Conservation (phyloP, 1,139 yeast species). For the Diutina siamensis region DNA sequence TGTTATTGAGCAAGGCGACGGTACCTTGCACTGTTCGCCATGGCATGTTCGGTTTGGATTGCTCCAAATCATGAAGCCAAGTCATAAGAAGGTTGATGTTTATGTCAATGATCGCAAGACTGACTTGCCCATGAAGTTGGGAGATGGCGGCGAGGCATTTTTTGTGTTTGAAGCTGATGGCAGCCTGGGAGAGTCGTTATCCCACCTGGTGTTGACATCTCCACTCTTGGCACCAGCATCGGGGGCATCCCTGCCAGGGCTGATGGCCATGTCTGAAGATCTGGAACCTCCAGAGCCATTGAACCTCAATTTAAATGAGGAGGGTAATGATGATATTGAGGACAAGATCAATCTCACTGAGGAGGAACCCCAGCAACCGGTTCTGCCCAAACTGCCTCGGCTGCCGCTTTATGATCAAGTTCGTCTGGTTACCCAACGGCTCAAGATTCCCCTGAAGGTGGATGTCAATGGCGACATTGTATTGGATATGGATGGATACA, state of each 20-base stretch:
- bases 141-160: conserved; percentile 97
- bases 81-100: conserved; percentile 87
- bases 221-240: conserved; percentile 57
- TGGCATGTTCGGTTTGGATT: conserved; percentile 95
- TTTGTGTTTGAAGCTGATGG: conserved; percentile 83
- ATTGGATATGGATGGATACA: conserved; percentile 93
- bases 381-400: background rate
- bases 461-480: conserved; percentile 87
- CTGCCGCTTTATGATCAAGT: conserved; percentile 50
- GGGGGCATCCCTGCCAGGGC: conserved; percentile 7
- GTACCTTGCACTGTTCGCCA: conserved; percentile 81
- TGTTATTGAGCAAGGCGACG: conserved; percentile 86
- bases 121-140: conserved; percentile 87
- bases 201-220: conserved; percentile 72
- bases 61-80: conserved; percentile 86
- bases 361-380: conserved; percentile 9
- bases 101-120: conserved; percentile 75
- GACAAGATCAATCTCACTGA: conserved; percentile 17
- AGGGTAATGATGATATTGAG: conserved; percentile 13
- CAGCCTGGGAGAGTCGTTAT: conserved; percentile 41
- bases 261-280: background rate
- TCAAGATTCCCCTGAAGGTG: conserved; percentile 81
- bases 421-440: conserved; percentile 53
- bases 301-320: conserved; percentile 3
- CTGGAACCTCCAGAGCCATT: conserved; percentile 21